Conservation (phyloP, 257 asterid species). For the Orobanche coerulescens region DNA sequence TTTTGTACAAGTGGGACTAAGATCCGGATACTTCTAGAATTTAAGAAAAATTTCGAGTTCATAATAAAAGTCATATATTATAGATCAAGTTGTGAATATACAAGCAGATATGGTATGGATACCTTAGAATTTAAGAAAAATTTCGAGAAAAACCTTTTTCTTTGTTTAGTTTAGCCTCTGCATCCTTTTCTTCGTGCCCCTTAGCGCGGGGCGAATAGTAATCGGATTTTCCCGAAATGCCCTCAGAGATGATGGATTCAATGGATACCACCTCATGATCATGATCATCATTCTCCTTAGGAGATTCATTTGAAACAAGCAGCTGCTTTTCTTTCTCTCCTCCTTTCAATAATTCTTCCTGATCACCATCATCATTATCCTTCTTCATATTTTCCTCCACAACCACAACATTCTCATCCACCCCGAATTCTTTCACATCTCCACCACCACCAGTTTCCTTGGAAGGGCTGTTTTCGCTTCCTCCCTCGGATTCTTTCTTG, state of each 20-base stretch:
- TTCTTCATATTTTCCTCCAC: constrained; percentile 22
- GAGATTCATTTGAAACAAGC: constrained; percentile 2
- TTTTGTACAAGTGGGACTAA: too few relatives aligned
- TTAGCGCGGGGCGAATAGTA: constrained; percentile 17
- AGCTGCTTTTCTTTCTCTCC: constrained; percentile 5
- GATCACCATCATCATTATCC: not conserved
- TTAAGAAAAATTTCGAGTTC: too few relatives aligned
- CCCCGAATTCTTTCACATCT: not conserved
- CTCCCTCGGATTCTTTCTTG: not conserved
- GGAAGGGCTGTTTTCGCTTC: too few relatives aligned
- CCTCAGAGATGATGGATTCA: constrained; percentile 13
- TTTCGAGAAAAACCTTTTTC: constrained; percentile 41
- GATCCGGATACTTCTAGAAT: too few relatives aligned
- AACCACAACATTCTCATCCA: not conserved
- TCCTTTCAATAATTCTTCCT: constrained; percentile 14
- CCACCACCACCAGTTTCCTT: constrained; percentile 17
- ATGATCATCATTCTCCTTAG: constrained; percentile 11
- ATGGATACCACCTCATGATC: not conserved
- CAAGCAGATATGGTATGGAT: too few relatives aligned
- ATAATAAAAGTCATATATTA: too few relatives aligned
- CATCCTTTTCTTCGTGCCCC: constrained; percentile 14
- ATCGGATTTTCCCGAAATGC: constrained; percentile 2
- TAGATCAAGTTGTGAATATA: too few relatives aligned
- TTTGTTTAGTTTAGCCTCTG: constrained; percentile 22
- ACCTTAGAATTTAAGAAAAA: too few relatives aligned